Evolutionary conservation across 306 rosid species (phyloP), one percentile per base, ranked within the genome.

Genomic region (Ormosia semicastrata): DNA sequence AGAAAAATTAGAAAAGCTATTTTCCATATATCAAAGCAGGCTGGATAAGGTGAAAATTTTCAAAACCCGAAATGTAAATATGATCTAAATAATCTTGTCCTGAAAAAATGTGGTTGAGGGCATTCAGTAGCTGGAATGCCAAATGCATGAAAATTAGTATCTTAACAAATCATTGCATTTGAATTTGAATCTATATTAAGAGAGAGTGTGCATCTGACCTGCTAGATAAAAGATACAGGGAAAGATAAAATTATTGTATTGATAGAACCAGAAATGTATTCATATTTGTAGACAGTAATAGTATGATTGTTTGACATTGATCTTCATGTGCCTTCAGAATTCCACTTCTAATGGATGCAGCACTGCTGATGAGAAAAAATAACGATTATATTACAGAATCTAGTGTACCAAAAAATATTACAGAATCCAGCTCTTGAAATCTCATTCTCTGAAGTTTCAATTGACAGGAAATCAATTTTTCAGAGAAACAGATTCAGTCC

Each of bases 401-500:
- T 13, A 24, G 69, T 30, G 56, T 24, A 24, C 24, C 24, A 24
- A 24, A 24, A 24, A 24, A 24, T 24, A 24, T 24, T 40, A 66
- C 47, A 69, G 71, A 68, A 52, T 53, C 39, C 44, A 8, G 71
- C 34, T 41, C 58, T 24, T 79, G 52, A 70, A 77, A 86, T 66
- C 62, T 72, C 60, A 84, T 44, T 54, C 14, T 62, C 36, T 73
- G 30, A 43, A 34, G 66, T 71, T 83, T 57, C 56, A 44, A 39
- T 85, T 71, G 77, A 49, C 84, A 93, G 97, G 99, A 95, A 86
- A 70, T 89, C 80, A 87, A 83, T 70, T 86, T 90, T 80, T 71
- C 85, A 0, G 94, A 89, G 82, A 94, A 92, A 59, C 95, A 84
- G 76, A 92, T 95, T 73, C 97, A 92, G 82, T 81, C 90, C 54